A percentile compares a stretch with the other conserved stretches of the same genome.
Conservation (phyloP, 306 rosid genomes). For the Sesbania bispinosa region DNA sequence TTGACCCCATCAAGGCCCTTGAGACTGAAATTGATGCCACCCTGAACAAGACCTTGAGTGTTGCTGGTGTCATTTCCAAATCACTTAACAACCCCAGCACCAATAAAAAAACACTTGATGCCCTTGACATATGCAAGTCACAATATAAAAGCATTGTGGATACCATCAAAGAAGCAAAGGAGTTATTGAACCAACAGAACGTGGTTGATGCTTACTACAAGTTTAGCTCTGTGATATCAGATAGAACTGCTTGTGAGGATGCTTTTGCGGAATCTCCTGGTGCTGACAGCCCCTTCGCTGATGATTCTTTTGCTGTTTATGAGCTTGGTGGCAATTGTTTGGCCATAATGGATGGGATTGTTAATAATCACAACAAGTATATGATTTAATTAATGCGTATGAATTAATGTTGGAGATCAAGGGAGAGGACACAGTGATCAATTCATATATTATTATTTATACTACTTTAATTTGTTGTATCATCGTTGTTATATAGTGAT, state of each 20-base stretch:
- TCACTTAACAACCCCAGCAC: neutral
- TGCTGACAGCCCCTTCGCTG: neutral
- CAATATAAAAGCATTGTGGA: neutral
- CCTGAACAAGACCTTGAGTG: neutral
- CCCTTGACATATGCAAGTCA: neutral
- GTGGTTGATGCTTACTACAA: slow-evolving; percentile 26
- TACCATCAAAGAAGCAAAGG: neutral
- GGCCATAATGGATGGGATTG: neutral
- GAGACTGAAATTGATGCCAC: neutral
- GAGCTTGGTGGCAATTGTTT: slow-evolving; percentile 20
- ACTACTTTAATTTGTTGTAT: too few species aligned
- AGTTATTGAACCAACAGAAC: neutral
- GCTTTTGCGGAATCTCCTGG: slow-evolving; percentile 6
- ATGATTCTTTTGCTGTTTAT: neutral
- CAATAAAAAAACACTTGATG: neutral
- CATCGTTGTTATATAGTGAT: too few species aligned
- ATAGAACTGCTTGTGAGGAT: neutral
- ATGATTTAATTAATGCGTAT: neutral
- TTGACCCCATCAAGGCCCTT: slow-evolving; percentile 18
- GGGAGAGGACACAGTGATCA: too few species aligned
- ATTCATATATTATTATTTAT: too few species aligned
- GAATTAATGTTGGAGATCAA: neutral
- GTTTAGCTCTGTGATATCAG: neutral
- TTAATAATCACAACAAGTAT: neutral
- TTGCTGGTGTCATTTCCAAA: accelerated